Conservation (phyloP, 805 yeast species). For the Maudiozyma turicensis region DNA sequence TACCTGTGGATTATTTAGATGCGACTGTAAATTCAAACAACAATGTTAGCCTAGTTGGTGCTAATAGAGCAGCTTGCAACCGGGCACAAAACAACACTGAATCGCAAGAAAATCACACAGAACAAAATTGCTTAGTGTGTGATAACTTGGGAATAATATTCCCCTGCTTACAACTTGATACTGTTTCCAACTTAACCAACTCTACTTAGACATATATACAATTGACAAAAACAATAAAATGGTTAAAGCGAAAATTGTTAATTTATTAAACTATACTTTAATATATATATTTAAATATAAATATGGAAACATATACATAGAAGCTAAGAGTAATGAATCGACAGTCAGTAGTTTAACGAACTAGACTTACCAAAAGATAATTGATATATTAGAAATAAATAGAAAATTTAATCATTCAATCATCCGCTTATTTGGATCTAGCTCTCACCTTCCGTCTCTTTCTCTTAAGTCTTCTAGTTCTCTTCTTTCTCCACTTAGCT, state of each 20-base stretch:
- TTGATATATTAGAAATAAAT: neutral
- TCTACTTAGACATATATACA: neutral
- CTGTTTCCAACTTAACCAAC: neutral
- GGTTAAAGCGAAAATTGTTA: constrained; percentile 3
- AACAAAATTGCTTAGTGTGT: neutral
- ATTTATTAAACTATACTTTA: constrained; percentile 4
- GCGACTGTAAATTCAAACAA: neutral
- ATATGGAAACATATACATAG: neutral
- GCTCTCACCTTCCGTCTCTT: constrained; percentile 99
- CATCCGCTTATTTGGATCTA: constrained; percentile 87
- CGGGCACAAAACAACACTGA: neutral
- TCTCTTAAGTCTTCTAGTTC: constrained; percentile 99
- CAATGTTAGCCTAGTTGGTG: neutral
- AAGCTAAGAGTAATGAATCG: constrained; percentile 1
- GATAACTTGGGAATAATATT: neutral
- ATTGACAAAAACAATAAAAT: neutral
- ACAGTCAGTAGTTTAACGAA: constrained; percentile 2
- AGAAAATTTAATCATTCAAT: neutral
- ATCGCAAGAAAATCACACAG: neutral
- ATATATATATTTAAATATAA: constrained; percentile 1
- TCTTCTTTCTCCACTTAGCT: constrained; percentile 99
- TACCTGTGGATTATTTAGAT: constrained; percentile 7
- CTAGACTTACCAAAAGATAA: constrained; percentile 1
- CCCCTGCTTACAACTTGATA: neutral
- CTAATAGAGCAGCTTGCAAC: neutral